Evolutionary conservation across 2,329 filamentous ascomycete species (phyloP), one percentile per base, ranked within the genome.

Genomic region (Claviceps sp.): DNA sequence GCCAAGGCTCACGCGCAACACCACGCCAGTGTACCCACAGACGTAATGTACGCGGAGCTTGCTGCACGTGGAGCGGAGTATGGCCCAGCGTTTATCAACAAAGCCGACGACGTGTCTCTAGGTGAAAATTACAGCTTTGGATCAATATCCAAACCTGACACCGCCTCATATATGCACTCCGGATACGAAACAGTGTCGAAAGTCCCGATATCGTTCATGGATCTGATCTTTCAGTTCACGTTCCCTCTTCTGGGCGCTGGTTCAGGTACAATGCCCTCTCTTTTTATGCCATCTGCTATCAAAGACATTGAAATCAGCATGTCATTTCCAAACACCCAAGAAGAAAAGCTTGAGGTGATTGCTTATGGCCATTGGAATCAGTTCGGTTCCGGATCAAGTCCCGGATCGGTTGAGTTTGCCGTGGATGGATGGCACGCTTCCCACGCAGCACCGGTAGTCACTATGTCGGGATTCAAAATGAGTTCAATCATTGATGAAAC

Each of bases 201-300:
- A 46, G 58, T 76, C 4, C 73, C 76, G 37, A 68, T 75, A 0
- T 63, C 70, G 0, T 67, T 74, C 49, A 58, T 77, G 2, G 75
- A 79, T 53, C 58, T 67, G 9, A 62, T 73, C 50, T 61, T 73
- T 11, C 72, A 75, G 52, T 59, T 68, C 4, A 60, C 64, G 0
- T 67, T 70, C 26, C 58, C 69, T 3, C 67, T 68, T 14, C 59
- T 71, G 1, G 68, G 68, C 1, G 66, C 65, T 6, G 66, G 66
- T 0, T 52, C 51, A 0, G 59, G 58, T 11, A 43, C 55, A 36
- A 61, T 68, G 58, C 56, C 58, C 1, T 60, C 59, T 7, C 57
- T 71, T 0, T 70, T 65, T 52, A 68, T 71, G 65, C 66, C 66
- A 2, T 61, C 61, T 0, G 63, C 61, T 26, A 61, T 68, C 47